Percentiles rank a stretch among this genome's conserved stretches.
Evolutionary conservation across 805 yeast species (phyloP).

Genomic region (Metschnikowia gelsemii): DNA sequence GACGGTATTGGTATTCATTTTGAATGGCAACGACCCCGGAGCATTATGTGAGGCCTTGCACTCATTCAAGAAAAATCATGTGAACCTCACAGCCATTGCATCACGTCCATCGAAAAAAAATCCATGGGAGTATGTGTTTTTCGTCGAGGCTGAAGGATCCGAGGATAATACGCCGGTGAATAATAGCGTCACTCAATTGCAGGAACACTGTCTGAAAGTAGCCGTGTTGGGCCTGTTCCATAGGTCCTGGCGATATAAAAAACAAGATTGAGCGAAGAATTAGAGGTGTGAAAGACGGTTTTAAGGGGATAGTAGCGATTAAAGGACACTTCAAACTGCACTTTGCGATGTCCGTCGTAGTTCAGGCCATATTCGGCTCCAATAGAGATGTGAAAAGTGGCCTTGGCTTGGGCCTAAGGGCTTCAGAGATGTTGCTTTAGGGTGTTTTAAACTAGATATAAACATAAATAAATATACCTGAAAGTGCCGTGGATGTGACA

Average conservation of each 20-base stretch:
- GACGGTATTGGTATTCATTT: constrained; percentile 63
- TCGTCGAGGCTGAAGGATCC: constrained; percentile 63
- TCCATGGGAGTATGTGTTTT: constrained; percentile 82
- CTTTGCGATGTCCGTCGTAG: too few relatives aligned
- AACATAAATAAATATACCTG: too few relatives aligned
- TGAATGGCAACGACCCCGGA: constrained; percentile 67
- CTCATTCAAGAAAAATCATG: constrained; percentile 51
- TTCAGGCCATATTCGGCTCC: too few relatives aligned
- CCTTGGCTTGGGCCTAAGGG: too few relatives aligned
- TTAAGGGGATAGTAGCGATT: too few relatives aligned
- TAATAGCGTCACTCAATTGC: constrained; percentile 44
- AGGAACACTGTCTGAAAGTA: constrained; percentile 46
- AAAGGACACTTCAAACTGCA: too few relatives aligned
- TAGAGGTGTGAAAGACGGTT: too few relatives aligned
- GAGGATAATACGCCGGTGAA: constrained; percentile 27
- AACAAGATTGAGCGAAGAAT: neutral
- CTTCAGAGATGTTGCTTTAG: too few relatives aligned
- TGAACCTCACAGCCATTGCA: constrained; percentile 69
- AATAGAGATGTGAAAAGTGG: too few relatives aligned
- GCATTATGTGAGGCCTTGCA: constrained; percentile 65
- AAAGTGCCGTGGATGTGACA: too few relatives aligned
- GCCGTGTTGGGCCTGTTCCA: constrained; percentile 61
- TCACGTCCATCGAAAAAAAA: constrained; percentile 70
- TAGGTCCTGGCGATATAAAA: constrained; percentile 27
- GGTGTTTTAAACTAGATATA: too few relatives aligned